Conservation (phyloP, 768 basidiomycete species). For the Boletus vermiculosoides region DNA sequence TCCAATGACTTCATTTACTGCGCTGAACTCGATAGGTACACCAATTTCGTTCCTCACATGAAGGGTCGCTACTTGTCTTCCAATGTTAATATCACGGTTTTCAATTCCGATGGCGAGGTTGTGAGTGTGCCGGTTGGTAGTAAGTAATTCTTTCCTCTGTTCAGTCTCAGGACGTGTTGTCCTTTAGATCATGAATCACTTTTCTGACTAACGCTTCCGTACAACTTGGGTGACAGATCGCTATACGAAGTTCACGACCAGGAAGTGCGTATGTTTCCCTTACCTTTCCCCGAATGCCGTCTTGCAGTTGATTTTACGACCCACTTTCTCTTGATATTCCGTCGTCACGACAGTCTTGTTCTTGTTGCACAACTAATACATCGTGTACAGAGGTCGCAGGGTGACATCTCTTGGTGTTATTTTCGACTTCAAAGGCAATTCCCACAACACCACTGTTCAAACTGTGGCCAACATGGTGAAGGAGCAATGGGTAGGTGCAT, state of each 20-base stretch:
- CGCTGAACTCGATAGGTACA: slow-evolving; percentile 40
- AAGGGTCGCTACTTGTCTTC: slow-evolving; percentile 77
- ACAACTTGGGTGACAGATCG: slow-evolving; percentile 40
- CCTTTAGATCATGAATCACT: not conserved
- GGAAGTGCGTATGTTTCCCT: slow-evolving; percentile 46
- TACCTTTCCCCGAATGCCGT: not conserved
- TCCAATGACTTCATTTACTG: not conserved
- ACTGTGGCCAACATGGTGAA: slow-evolving; percentile 71
- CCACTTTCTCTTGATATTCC: not conserved
- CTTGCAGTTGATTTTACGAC: no score
- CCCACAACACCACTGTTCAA: slow-evolving; percentile 71
- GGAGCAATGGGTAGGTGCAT: slow-evolving; percentile 62
- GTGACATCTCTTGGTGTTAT: slow-evolving; percentile 82
- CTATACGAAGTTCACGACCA: slow-evolving; percentile 70
- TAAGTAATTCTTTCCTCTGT: slow-evolving; percentile 16
- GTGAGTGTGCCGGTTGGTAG: slow-evolving; percentile 47
- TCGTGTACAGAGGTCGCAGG: slow-evolving; percentile 48
- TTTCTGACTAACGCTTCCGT: slow-evolving; percentile 35
- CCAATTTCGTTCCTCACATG: slow-evolving; percentile 64
- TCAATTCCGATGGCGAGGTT: slow-evolving; percentile 37
- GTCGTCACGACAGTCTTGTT: not conserved
- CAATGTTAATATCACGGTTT: slow-evolving; percentile 81
- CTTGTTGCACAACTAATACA: not conserved
- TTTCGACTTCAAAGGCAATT: slow-evolving; percentile 74
- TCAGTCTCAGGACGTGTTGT: not conserved